Percentiles rank a stretch among this genome's conserved stretches.
Evolutionary conservation across 2,329 filamentous ascomycete species (phyloP).

Genomic region (Aotearoamyces nothofagi): DNA sequence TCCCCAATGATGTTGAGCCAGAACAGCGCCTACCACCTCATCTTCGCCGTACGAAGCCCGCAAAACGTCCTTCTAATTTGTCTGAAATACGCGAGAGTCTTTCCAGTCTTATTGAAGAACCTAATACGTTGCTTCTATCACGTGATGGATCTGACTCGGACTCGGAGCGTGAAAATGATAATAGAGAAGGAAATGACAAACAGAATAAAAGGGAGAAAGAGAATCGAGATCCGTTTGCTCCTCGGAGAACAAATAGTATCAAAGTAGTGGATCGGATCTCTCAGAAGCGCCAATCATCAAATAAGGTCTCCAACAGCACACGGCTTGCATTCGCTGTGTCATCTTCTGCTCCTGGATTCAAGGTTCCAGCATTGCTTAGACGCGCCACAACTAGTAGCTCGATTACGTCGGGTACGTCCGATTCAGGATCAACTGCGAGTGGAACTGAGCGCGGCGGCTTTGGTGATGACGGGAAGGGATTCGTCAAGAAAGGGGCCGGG

Average conservation of each 20-base stretch:
- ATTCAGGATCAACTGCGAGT: conserved; percentile 17
- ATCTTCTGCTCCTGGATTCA: conserved; percentile 33
- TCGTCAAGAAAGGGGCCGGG: conserved; percentile 43
- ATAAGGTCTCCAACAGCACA: conserved; percentile 16
- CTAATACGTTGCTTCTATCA: conserved; percentile 28
- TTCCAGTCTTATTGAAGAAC: conserved; percentile 68
- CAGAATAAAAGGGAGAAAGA: conserved; percentile 15
- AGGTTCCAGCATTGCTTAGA: conserved; percentile 55
- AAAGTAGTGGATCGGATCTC: conserved; percentile 59
- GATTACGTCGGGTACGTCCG: conserved; percentile 19
- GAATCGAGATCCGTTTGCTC: conserved; percentile 18
- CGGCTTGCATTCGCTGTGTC: conserved; percentile 42
- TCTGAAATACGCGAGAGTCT: conserved; percentile 73
- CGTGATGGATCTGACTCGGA: conserved; percentile 36
- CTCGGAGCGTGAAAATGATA: conserved; percentile 35
- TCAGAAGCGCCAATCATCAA: conserved; percentile 42
- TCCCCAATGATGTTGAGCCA: conserved; percentile 24
- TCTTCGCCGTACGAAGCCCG: conserved; percentile 42
- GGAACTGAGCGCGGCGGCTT: conserved; percentile 21
- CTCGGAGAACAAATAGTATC: conserved; percentile 25
- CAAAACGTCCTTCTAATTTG: conserved; percentile 56
- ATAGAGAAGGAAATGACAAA: conserved; percentile 28
- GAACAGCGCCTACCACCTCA: conserved; percentile 40
- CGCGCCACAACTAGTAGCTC: conserved; percentile 54
- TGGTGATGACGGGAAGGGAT: conserved; percentile 35